Base-by-base conservation (phyloP, 352 stramenopile species). In the Phytopythium boreale region DNA sequence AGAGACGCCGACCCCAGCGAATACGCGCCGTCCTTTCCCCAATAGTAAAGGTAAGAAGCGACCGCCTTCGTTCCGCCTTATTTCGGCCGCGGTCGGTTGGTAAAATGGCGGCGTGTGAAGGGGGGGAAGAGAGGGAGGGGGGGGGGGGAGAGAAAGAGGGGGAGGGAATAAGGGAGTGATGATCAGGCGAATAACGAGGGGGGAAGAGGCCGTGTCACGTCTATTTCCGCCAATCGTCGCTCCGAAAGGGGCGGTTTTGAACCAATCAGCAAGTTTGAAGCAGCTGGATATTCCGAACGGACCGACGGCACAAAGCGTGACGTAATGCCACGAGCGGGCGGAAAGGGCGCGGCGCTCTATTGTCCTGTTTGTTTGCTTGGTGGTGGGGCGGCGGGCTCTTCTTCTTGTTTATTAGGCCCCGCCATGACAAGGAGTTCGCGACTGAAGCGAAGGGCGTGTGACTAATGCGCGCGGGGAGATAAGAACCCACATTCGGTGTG, bases 201-300 rank as follows among this genome's bases (percentile, higher is more conserved):
- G 29, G 29, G 29, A 34, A 34, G 29, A 34, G 29, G 29, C 29
- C 29, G n/a, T 37, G 34, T 20, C 12, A 26, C 17, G 15, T 3
- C 19, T 10, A 12, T 50, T 61, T 61, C 36, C 34, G 15, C 55
- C 55, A 61, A 61, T 61, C n/a, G 26, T 24, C n/a, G 55, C 55
- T 14, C 14, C 8, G 39, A n/a, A n/a, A 22, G 7, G 0, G 0
- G 2, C 0, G 15, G 8, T 4, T 61, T 61, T 37, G n/a, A 22
- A 11, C 55, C 55, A 61, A 61, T 61, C 22, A 50, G 19, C 37
- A 24, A 26, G 24, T n/a, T 29, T 27, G 14, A 50, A 19, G 55
- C 36, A 39, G 36, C 55, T 61, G 55, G 55, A 61, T 61, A 60
- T 61, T 61, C 55, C 22, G 22, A 29, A 31, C 55, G n/a, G 36